Percentiles rank a stretch among this genome's conserved stretches.
These are phyloP conservation scores for Candida gigantensis DNA, from an alignment of 1,139 yeast species.

Conservation along the genomic window DNA sequence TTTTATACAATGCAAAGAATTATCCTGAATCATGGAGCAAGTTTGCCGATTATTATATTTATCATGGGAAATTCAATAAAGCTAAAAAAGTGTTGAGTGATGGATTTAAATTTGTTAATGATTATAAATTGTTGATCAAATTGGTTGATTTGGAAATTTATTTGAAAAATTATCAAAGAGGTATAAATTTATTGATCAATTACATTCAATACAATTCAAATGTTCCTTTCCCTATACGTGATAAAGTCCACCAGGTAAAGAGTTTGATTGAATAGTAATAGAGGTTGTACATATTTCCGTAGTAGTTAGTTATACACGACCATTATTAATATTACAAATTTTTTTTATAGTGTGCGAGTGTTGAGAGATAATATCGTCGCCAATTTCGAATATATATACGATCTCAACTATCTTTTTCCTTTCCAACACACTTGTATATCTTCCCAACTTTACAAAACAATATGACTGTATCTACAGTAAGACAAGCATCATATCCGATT, in stretches of 20 bases:
- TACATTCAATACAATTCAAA: slow-evolving; percentile 29
- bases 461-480: slow-evolving; percentile 12
- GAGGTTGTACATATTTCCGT: too few species aligned
- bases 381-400: too few species aligned
- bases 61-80: slow-evolving; percentile 24
- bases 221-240: slow-evolving; percentile 35
- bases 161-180: slow-evolving; percentile 31
- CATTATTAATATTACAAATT: too few species aligned
- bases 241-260: slow-evolving; percentile 20
- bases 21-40: slow-evolving; percentile 65
- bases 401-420: too few species aligned
- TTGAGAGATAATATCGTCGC: too few species aligned
- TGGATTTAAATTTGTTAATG: slow-evolving; percentile 29
- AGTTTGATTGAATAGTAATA: not conserved
- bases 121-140: slow-evolving; percentile 30
- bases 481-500: slow-evolving; percentile 66
- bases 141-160: slow-evolving; percentile 42
- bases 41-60: slow-evolving; percentile 50
- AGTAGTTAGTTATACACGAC: too few species aligned
- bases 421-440: too few species aligned
- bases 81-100: slow-evolving; percentile 41
- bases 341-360: too few species aligned
- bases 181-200: slow-evolving; percentile 37
- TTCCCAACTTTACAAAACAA: too few species aligned
- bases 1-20: slow-evolving; percentile 52